Evolutionary conservation across 2,329 filamentous ascomycete genomes (phyloP), one percentile per base, ranked within the genome.

Genomic region (Cercospora canescens): DNA sequence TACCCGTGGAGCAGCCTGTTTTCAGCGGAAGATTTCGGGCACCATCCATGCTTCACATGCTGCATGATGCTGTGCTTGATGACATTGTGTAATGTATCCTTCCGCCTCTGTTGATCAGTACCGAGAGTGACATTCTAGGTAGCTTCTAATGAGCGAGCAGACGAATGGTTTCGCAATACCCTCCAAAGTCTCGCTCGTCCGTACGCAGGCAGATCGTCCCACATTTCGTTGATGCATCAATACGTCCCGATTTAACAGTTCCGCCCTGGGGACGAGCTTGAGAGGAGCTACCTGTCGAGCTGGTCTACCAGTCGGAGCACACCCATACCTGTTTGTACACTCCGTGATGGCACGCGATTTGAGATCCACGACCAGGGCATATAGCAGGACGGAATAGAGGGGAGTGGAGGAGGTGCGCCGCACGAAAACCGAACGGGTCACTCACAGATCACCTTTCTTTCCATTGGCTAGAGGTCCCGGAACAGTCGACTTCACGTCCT

Each of bases 351-450:
- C 45, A 50, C 21, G 45, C 45, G 45, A 28, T 12, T 35, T 6
- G 12, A 50, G 45, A 28, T 7, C 21, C 45, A 50, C 14, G 52
- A 32, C 32, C n/a, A 4, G 41, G 41, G 14, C 6, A 48, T 3
- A 7, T 55, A 21, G 52, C 52, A 62, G 21, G 37, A 30, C 28
- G 37, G 34, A 41, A 54, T 41, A 11, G 59, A 65, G 7, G 58
- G 32, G 52, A 61, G 50, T 56, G 63, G 28, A 18, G 18, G 11
- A 28, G 45, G 12, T 50, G 24, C 45, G 24, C 45, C 45, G 21
- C n/a, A 62, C 59, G 64, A 66, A 62, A 66, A 62, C 37, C 41
- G 41, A 37, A 45, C 64, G 64, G 64, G 58, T 57, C 21, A 21
- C 48, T 32, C 3, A 21, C n/a, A 52, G 26, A 24, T 61, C 41